Base-by-base conservation (phyloP, 1,284 basidiomycete species). In the Sporisorium scitamineum region DNA sequence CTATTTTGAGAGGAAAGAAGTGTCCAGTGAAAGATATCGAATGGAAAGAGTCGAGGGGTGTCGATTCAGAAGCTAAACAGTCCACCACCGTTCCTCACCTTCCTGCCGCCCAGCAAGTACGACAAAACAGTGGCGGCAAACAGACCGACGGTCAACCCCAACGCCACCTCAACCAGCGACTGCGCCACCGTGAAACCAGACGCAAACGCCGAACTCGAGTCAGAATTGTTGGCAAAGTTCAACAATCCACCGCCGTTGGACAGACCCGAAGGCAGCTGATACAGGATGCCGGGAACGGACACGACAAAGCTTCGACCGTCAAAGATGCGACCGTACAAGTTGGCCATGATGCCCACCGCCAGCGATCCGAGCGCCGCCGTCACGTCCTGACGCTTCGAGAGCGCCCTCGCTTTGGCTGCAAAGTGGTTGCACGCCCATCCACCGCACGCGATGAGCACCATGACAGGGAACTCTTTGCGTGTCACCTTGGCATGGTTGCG, bases 201-300 rank as follows among this genome's bases (percentile, higher is more conserved):
- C 20, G 68, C 63, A 31, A 67, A 70, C 10, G 63, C 67, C 24
- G 68, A 42, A 22, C 22, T 62, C 34, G 64, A 68, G 27, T 72
- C 70, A 31, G 26, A 45, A 22, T 65, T 66, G 50, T 78, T 77
- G 53, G 88, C 88, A 82, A 92, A 93, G 72, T 90, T 90, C 76
- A 95, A 88, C n/a, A 95, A 88, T 39, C 94, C 93, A 27, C 92
- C 92, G 41, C 94, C 93, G 34, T 91, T 92, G 7, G 91, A 90
- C n/a, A 95, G 88, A 59, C 93, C 94, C 13, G 92, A 92, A 0
- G 93, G 94, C 0, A 95, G 89, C 87, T 95, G 94, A 86, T 94
- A 93, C 18, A 95, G 87, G 61, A 95, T 93, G 52, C 93, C 92
- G 22, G 84, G 62, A 9, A 80, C 76, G 9, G 77, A 84, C 9